These are phyloP conservation scores for Podila clonocystis DNA, from an alignment of 192 early-diverging fungal genomes.

Conservation along the genomic window DNA sequence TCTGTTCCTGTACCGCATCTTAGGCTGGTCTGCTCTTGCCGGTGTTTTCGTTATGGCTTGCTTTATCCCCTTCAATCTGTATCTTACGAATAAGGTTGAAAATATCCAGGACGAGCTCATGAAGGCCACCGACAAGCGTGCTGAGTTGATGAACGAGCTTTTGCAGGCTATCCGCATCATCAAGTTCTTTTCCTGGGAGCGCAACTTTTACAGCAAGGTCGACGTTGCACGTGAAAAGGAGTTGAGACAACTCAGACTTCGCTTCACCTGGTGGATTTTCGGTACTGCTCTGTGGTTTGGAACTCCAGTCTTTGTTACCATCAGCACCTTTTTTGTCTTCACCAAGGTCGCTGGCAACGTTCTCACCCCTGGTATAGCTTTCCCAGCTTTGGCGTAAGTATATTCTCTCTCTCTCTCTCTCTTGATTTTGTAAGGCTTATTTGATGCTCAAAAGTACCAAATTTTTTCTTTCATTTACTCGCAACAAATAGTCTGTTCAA, in stretches of 20 bases:
- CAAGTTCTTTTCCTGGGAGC: slow-evolving; percentile 47
- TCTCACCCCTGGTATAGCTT: slow-evolving; percentile 76
- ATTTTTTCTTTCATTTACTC: neutral
- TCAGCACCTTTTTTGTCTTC: slow-evolving; percentile 63
- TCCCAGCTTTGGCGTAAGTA: slow-evolving; percentile 79
- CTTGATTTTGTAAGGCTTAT: too few relatives aligned
- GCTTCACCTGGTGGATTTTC: slow-evolving; percentile 53
- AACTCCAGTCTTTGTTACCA: slow-evolving; percentile 59
- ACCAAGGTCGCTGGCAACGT: slow-evolving; percentile 62
- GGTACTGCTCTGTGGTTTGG: slow-evolving; percentile 46
- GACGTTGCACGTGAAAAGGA: slow-evolving; percentile 52
- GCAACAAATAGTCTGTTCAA: slow-evolving; percentile 74
- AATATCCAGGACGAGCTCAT: slow-evolving; percentile 70
- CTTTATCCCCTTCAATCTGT: slow-evolving; percentile 58
- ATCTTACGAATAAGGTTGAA: slow-evolving; percentile 57
- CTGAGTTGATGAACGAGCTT: slow-evolving; percentile 74
- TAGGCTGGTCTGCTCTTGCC: slow-evolving; percentile 84
- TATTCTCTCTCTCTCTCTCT: neutral
- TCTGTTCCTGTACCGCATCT: slow-evolving; percentile 73
- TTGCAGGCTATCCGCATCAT: slow-evolving; percentile 56
- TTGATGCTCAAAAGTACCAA: too few relatives aligned
- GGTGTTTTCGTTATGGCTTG: slow-evolving; percentile 77
- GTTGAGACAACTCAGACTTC: slow-evolving; percentile 35
- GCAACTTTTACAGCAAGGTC: slow-evolving; percentile 45
- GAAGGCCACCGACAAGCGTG: slow-evolving; percentile 68